Conservation (phyloP, 805 yeast species). For the Yamadazyma ubonensis region DNA sequence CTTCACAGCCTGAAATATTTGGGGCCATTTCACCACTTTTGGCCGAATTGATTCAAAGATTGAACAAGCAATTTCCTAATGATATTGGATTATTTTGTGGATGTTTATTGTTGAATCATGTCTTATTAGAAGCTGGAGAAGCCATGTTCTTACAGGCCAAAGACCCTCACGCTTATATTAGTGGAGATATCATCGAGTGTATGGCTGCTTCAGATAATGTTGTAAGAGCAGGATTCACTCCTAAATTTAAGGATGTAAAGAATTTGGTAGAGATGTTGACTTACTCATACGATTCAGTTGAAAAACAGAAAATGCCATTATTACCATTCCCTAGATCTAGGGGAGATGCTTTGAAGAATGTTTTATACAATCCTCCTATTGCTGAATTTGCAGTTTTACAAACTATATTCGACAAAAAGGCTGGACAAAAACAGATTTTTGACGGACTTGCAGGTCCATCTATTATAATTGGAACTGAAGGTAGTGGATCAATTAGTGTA, state of each 20-base stretch:
- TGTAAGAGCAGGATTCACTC: conserved; percentile 99
- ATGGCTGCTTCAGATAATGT: conserved; percentile 99
- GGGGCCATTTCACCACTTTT: conserved; percentile 47
- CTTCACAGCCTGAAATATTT: conserved; percentile 57
- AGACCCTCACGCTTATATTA: conserved; percentile 97
- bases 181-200: conserved; percentile 97
- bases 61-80: conserved; percentile 85
- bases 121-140: conserved; percentile 79
- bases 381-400: conserved; percentile 94
- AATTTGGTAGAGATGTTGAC: conserved; percentile 90
- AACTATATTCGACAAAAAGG: conserved; percentile 54
- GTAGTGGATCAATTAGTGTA: conserved; percentile 59
- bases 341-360: conserved; percentile 61
- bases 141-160: conserved; percentile 96
- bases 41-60: conserved; percentile 70
- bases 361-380: conserved; percentile 91
- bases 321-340: conserved; percentile 53
- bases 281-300: conserved; percentile 83
- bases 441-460: conserved; percentile 82
- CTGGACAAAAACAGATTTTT: conserved; percentile 53
- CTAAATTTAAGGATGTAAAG: conserved; percentile 93
- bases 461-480: conserved; percentile 78
- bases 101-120: conserved; percentile 87
- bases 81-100: conserved; percentile 98
- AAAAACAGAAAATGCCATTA: conserved; percentile 87